Percentiles rank a stretch among this genome's conserved stretches.
phyloP scores from a whole-genome alignment of 805 yeast genomes.

The Lipomyces yamanashiensis region DNA sequence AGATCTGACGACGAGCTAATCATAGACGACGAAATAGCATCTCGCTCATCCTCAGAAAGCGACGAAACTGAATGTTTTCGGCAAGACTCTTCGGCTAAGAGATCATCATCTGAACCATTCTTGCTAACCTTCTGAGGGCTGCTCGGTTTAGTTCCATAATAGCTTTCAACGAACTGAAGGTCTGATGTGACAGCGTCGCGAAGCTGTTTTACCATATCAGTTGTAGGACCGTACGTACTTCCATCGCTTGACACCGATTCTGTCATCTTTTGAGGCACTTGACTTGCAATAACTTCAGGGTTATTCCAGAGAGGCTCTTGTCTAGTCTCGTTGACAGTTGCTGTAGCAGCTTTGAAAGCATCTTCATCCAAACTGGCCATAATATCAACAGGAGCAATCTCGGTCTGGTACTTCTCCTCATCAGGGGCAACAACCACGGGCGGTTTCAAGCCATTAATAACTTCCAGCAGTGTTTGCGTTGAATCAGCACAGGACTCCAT shows the following conservation, averaged over 20 bases:
- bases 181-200: constrained; percentile 34
- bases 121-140: neutral
- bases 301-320: neutral
- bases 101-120: neutral
- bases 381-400: constrained; percentile 47
- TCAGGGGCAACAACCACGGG: constrained; percentile 62
- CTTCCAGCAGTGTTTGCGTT: constrained; percentile 67
- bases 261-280: neutral
- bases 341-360: constrained; percentile 40
- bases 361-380: constrained; percentile 51
- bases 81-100: neutral
- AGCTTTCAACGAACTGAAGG: constrained; percentile 44
- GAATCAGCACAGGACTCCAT: constrained; percentile 76
- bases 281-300: neutral
- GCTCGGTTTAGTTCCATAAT: constrained; percentile 38
- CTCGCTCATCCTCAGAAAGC: constrained; percentile 1
- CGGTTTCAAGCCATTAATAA: constrained; percentile 71
- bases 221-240: constrained; percentile 1
- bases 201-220: constrained; percentile 10
- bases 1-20: constrained; percentile 3
- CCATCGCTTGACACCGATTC: neutral
- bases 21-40: neutral
- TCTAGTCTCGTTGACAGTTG: constrained; percentile 1
- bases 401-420: constrained; percentile 59
- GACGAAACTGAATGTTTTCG: constrained; percentile 5